Base-by-base conservation (phyloP, 2,329 filamentous ascomycete genomes). In the Tolypocladium sp. region DNA sequence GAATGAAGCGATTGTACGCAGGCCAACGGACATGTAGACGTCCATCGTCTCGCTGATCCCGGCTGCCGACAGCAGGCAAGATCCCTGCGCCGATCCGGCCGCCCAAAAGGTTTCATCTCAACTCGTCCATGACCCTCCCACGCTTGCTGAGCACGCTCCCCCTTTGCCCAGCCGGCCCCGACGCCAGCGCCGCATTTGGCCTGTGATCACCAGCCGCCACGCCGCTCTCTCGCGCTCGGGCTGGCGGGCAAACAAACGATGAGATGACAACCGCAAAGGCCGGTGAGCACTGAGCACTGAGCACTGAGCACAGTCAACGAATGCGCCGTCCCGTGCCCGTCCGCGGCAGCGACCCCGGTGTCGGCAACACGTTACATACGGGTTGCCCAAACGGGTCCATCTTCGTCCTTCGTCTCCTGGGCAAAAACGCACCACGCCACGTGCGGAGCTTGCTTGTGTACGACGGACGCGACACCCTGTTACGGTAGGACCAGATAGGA, bases 31-130 rank as follows among this genome's bases (percentile, higher is more conserved):
- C n/a, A n/a, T n/a, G 42, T 22, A 30, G 38, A 44, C 22, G 4
- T 56, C 22, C 44, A 20, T 20, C 46, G 41, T 40, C 40, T 56
- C 35, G 42, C 27, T 8, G 20, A 57, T n/a, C 20, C 56, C 33
- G 46, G 44, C 35, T 13, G 46, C 46, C 46, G 20, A 40, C 54
- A 30, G 52, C 54, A 57, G 53, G 53, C 46, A 41, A 49, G 41
- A 61, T 59, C 59, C 62, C 59, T 61, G 58, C 51, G 59, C 55
- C 58, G 60, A 63, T 64, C 60, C 35, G 54, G 55, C 37, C 60
- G 20, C 27, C 44, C 44, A 27, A 41, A 60, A 54, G 44, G 58
- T 62, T 60, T 58, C 62, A 61, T 62, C 60, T 59, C 61, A 63
- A 62, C 42, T 64, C 51, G 10, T 22, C 46, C 27, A 20, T 7